Percentiles rank a stretch among this genome's conserved stretches.
Conservation (phyloP, 345 rosid species). For the Arabidopsis suecica region DNA sequence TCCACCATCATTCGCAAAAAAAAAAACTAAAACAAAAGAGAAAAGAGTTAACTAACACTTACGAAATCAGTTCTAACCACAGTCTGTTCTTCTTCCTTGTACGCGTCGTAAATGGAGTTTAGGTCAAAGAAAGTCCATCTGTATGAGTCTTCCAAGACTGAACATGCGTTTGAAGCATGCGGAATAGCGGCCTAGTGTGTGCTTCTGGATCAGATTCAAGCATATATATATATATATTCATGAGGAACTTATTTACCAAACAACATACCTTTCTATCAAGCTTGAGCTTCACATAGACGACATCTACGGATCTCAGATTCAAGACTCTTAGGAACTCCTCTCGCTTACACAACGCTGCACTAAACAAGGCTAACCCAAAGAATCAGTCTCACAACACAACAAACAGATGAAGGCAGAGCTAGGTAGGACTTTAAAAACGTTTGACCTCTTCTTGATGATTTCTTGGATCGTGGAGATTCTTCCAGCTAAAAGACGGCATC, state of each 20-base stretch:
- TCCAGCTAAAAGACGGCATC: conserved; percentile 65
- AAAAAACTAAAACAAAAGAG: neutral
- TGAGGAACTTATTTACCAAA: neutral
- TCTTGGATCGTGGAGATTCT: conserved; percentile 59
- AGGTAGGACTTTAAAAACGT: neutral
- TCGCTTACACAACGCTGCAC: conserved; percentile 57
- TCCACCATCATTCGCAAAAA: no score
- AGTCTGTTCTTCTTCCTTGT: conserved; percentile 47
- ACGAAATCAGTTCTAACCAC: conserved; percentile 61
- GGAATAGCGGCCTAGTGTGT: conserved; percentile 58
- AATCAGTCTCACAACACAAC: neutral
- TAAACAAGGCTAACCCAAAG: conserved; percentile 44
- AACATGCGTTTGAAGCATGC: conserved; percentile 56
- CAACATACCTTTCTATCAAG: conserved; percentile 60
- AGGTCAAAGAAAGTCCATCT: conserved; percentile 66
- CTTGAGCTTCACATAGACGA: conserved; percentile 51
- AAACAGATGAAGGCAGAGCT: neutral
- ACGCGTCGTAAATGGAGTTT: conserved; percentile 56
- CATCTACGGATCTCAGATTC: conserved; percentile 57
- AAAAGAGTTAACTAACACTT: conserved; percentile 27
- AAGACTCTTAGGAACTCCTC: conserved; percentile 67
- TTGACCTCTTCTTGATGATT: conserved; percentile 58
- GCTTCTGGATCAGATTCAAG: neutral
- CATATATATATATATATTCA: neutral
- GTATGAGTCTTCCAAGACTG: conserved; percentile 47